These are phyloP conservation scores for Sphagnum contortum DNA, from an alignment of 225 moss, liverwort and hornwort genomes.

Conservation along the genomic window DNA sequence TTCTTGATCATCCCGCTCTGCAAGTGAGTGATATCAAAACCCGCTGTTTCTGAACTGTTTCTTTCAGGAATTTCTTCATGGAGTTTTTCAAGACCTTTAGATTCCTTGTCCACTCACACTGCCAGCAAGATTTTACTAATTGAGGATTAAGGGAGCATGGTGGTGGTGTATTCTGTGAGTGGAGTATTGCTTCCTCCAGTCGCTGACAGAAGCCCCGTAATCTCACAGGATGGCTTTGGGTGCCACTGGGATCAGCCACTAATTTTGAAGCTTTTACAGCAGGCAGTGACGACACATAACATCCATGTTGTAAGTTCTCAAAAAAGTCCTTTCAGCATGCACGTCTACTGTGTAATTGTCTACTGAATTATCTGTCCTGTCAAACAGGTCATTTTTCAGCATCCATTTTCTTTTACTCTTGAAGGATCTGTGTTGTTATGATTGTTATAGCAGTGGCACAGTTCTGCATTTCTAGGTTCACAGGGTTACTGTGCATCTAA, in stretches of 20 bases:
- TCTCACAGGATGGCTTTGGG: conserved; percentile 46
- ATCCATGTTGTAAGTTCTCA: conserved; percentile 37
- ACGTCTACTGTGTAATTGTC: no score
- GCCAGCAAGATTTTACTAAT: no score
- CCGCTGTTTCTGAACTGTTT: neutral
- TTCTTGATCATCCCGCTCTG: conserved; percentile 45
- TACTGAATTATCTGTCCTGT: no score
- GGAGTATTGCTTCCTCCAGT: neutral
- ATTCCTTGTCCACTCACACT: neutral
- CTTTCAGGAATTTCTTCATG: conserved; percentile 1
- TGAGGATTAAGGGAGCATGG: no score
- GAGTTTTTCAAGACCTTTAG: conserved; percentile 6
- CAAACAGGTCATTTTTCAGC: no score
- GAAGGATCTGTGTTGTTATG: no score
- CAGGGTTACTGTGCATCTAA: no score
- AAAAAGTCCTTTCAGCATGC: neutral
- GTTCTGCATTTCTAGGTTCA: no score
- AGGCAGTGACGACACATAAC: conserved; percentile 20
- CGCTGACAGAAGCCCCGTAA: no score
- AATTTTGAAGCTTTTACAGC: conserved; percentile 30
- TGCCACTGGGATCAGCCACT: conserved; percentile 31
- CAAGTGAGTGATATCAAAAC: conserved; percentile 18
- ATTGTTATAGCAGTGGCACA: no score
- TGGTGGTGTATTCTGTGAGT: neutral
- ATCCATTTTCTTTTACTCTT: no score